Conservation (phyloP, 176 grass and related monocot genomes). For the barley (Hordeum vulgare) region DNA sequence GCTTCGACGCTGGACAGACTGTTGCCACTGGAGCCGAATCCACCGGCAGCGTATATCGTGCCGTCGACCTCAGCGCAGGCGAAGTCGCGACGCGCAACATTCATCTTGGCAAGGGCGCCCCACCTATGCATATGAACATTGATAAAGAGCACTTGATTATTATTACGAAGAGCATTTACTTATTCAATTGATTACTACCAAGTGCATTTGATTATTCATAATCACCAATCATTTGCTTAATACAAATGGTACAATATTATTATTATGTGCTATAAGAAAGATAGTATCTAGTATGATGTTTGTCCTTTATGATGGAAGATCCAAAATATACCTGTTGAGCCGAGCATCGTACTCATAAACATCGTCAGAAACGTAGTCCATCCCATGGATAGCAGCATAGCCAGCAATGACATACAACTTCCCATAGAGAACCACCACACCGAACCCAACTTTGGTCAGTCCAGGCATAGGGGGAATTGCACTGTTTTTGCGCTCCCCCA, state of each 20-base stretch:
- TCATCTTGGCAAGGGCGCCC: constrained; percentile 62
- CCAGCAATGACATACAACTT: constrained; percentile 61
- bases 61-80: constrained; percentile 54
- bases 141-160: not conserved
- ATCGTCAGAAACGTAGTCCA: constrained; percentile 49
- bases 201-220: not conserved
- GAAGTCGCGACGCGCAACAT: constrained; percentile 51
- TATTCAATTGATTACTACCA: not conserved
- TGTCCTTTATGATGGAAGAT: not conserved
- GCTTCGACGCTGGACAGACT: constrained; percentile 54
- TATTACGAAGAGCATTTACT: not conserved
- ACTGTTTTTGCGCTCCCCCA: constrained; percentile 33
- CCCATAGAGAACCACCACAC: constrained; percentile 54
- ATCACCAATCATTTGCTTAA: not conserved
- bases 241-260: not conserved
- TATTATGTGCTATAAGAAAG: not conserved
- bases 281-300: not conserved
- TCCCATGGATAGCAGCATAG: constrained; percentile 36
- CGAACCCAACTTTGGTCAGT: constrained; percentile 35
- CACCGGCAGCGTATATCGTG: constrained; percentile 58
- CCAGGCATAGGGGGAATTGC: constrained; percentile 65
- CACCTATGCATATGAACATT: constrained; percentile 37
- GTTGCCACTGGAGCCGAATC: constrained; percentile 33
- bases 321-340: constrained; percentile 52
- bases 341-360: constrained; percentile 67